Evolutionary conservation across 1,284 basidiomycete species (phyloP), one percentile per base, ranked within the genome.

Genomic region (Lentinula novae-zelandiae): DNA sequence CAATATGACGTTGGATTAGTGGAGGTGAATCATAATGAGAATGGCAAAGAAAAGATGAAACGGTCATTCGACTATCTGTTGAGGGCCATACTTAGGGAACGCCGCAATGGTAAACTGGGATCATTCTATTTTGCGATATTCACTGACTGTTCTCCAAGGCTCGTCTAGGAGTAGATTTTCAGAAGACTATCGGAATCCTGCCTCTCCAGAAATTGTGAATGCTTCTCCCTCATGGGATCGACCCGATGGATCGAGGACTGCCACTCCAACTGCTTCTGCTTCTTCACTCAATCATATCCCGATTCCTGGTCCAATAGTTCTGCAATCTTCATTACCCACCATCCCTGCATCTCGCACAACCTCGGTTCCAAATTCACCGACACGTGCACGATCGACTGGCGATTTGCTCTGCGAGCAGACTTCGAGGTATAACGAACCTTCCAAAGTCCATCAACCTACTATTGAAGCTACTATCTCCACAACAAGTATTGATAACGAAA

Each of bases 1-100:
- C 70, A 72, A 42, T 86, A 86, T 67, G 85, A 89, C 65, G 81
- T 84, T 6, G 88, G 90, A n/a, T 72, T 93, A 22, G 82, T 90
- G 12, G 84, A 88, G 69, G 85, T 89, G 8, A 78, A 73, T 55
- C 68, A 72, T 5, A 74, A 76, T 33, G 81, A 86, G 5, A 65
- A 67, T 3, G 86, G 84, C 7, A 86, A 82, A 70, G 75, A 76
- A 49, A 87, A 84, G 70, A 85, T 91, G 71, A 81, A 83, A 51
- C 79, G 79, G 58, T 82, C 81, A 0, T 90, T 92, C 68, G 81
- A 84, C 52, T 90, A 81, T 75, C 70, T 92, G 33, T 70, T 90
- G 62, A 83, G 80, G 67, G 79, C 84, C 4, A 81, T 90, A 33
- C 71, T 81, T 49, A 78, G 79, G 51, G 78, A 81, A 59, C 77